Percentiles rank a stretch among this genome's conserved stretches.
phyloP scores from a whole-genome alignment of 1,284 basidiomycete species.

The Rhizoctonia solani region DNA sequence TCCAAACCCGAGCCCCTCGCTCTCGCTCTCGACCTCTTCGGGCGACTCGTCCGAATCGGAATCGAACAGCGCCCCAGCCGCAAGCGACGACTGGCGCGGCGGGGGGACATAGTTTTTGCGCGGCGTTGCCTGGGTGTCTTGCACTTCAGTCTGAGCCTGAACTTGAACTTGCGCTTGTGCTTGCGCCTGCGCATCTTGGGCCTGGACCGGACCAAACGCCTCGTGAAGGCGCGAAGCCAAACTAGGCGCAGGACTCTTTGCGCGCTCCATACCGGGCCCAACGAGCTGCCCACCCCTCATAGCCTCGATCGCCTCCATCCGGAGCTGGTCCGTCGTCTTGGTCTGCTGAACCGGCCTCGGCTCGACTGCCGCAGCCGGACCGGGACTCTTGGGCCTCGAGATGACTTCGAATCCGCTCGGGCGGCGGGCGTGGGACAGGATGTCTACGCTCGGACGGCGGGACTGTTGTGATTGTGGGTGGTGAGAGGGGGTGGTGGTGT shows the following conservation, averaged over 20 bases:
- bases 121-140: no score
- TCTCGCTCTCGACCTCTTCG: conserved; percentile 22
- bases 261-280: conserved; percentile 10
- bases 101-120: conserved; percentile 5
- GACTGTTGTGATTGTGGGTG: not conserved
- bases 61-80: not conserved
- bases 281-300: no score
- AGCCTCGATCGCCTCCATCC: no score
- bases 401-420: not conserved
- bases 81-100: conserved; percentile 22
- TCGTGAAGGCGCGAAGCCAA: not conserved
- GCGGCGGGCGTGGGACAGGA: not conserved
- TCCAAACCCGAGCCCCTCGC: conserved; percentile 12
- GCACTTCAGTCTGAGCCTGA: not conserved
- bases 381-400: not conserved
- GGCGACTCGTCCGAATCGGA: conserved; percentile 33
- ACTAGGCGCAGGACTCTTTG: conserved; percentile 6
- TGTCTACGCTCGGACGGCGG: not conserved
- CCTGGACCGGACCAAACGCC: no score
- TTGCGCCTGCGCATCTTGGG: no score
- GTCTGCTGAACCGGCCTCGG: no score
- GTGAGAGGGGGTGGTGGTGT: not conserved
- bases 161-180: not conserved
- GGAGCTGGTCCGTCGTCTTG: no score
- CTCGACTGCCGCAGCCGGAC: not conserved